A percentile compares a stretch with the other conserved stretches of the same genome.
phyloP scores from a whole-genome alignment of 73 alveolate species.

The Paramecium bursaria region DNA sequence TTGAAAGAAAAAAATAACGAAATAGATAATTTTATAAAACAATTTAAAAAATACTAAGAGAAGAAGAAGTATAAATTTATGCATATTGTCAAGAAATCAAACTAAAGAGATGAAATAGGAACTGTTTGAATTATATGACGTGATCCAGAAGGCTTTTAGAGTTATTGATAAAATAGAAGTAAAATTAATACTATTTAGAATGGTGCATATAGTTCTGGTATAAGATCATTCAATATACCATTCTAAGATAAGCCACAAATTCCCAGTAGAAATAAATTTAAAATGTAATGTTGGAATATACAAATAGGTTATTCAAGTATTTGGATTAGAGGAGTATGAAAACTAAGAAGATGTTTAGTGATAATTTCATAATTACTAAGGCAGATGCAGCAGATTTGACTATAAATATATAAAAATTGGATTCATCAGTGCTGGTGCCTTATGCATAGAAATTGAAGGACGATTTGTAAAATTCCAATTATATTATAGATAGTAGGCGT shows the following conservation, averaged over 20 bases:
- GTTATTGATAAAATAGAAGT: conserved; percentile 63
- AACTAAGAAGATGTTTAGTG: conserved; percentile 37
- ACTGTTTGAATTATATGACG: conserved; percentile 53
- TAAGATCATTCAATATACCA: conserved; percentile 66
- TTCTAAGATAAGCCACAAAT: conserved; percentile 45
- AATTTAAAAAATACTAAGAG: conserved; percentile 64
- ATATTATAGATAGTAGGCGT: background rate
- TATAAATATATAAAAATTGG: background rate
- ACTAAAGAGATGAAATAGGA: conserved; percentile 58
- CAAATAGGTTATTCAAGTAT: conserved; percentile 15
- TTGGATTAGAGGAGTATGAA: conserved; percentile 59
- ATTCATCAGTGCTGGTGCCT: background rate
- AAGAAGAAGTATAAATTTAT: conserved; percentile 48
- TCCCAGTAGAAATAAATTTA: conserved; percentile 63
- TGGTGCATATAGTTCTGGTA: conserved; percentile 66
- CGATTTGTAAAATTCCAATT: background rate
- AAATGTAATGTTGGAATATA: background rate
- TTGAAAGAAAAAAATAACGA: conserved; percentile 64
- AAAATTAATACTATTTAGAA: background rate
- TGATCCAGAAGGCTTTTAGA: conserved; percentile 25
- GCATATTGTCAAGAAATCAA: background rate
- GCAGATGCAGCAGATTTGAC: background rate
- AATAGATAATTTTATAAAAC: conserved; percentile 51
- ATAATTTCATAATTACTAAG: background rate
- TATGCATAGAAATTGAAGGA: background rate